A percentile compares a stretch with the other conserved stretches of the same genome.
phyloP scores from a whole-genome alignment of 1,139 yeast species.

The Saccharomyces hybrid region DNA sequence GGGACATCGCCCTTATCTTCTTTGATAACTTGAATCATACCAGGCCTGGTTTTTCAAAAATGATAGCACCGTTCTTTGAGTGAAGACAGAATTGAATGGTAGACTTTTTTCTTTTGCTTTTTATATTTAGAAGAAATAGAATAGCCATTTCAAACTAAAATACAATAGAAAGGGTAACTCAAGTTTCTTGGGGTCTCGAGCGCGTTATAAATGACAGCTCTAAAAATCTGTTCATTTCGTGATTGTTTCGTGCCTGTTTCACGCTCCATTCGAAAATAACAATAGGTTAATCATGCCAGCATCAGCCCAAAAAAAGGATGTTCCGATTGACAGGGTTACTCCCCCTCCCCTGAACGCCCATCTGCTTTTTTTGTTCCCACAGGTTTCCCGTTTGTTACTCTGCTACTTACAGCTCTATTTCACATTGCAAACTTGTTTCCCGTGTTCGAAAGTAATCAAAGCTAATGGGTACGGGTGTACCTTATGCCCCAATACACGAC shows the following conservation, averaged over 20 bases:
- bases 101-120: no score
- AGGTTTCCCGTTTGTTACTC: no score
- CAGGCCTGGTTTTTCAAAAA: not conserved
- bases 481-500: no score
- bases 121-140: no score
- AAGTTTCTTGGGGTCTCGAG: not conserved
- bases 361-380: not conserved
- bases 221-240: not conserved
- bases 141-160: not conserved
- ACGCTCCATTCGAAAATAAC: not conserved
- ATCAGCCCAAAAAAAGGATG: not conserved
- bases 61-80: not conserved
- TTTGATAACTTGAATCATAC: not conserved
- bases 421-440: no score
- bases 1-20: not conserved
- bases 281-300: not conserved
- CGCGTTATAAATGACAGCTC: not conserved
- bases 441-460: no score
- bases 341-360: not conserved
- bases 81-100: not conserved
- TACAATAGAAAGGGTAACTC: not conserved
- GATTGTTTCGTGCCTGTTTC: not conserved
- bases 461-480: no score
- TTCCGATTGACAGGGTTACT: not conserved
- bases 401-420: no score